Conservation (phyloP, 306 rosid species). For the Sicyos baderoa region DNA sequence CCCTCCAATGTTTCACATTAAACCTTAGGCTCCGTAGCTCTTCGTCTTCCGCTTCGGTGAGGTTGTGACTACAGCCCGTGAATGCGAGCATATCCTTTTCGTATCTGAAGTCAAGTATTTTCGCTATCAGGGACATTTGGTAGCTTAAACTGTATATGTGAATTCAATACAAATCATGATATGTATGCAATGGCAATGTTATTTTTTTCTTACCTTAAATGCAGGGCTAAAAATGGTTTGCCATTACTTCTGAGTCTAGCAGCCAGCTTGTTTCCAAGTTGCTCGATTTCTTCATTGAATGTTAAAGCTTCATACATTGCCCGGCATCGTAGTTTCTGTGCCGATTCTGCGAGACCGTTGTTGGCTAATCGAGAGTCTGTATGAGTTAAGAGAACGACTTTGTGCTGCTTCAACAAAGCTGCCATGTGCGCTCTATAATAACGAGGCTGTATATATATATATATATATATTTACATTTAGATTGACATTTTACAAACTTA, state of each 20-base stretch:
- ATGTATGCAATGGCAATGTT: no score
- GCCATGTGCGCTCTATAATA: slow-evolving; percentile 79
- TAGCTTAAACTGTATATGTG: not conserved
- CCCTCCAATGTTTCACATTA: slow-evolving; percentile 85
- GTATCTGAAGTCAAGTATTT: slow-evolving; percentile 41
- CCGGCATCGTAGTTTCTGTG: slow-evolving; percentile 81
- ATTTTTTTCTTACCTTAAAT: slow-evolving; percentile 58
- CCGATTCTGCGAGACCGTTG: slow-evolving; percentile 71
- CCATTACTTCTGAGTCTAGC: slow-evolving; percentile 55
- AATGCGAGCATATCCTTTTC: slow-evolving; percentile 99
- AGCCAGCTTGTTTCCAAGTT: slow-evolving; percentile 62
- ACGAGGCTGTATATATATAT: slow-evolving; percentile 69
- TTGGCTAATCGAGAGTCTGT: slow-evolving; percentile 87
- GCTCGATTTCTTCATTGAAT: slow-evolving; percentile 61
- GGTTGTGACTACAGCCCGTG: slow-evolving; percentile 94
- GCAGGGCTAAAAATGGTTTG: slow-evolving; percentile 76
- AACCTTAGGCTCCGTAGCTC: slow-evolving; percentile 74
- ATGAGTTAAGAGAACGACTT: slow-evolving; percentile 65
- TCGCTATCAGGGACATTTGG: not conserved
- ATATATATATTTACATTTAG: slow-evolving; percentile 16
- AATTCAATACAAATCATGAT: not conserved
- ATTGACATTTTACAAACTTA: no score
- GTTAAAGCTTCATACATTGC: slow-evolving; percentile 76
- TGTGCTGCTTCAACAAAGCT: slow-evolving; percentile 51
- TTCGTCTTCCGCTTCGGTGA: slow-evolving; percentile 56